Evolutionary conservation across 1,284 basidiomycete genomes (phyloP).

Genomic region (Ceratobasidium theobromae): DNA sequence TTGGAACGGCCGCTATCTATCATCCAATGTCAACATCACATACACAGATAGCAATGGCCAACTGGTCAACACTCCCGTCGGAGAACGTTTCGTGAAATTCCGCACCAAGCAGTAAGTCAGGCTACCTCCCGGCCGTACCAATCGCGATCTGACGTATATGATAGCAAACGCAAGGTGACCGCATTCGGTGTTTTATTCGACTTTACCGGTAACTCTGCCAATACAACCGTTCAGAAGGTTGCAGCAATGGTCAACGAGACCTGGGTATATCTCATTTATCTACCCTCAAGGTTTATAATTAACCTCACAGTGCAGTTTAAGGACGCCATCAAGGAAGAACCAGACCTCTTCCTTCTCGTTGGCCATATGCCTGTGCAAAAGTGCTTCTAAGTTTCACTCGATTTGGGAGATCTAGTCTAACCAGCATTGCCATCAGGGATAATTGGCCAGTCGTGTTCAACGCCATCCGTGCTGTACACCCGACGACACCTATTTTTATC

Average conservation of each 20-base stretch:
- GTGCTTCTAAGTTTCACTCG: background rate
- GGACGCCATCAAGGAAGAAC: conserved; percentile 75
- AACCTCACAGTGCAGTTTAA: conserved; percentile 57
- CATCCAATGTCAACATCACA: conserved; percentile 85
- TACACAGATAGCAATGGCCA: conserved; percentile 54
- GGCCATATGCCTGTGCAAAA: conserved; percentile 50
- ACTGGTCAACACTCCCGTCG: conserved; percentile 59
- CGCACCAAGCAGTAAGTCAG: conserved; percentile 63
- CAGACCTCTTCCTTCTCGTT: conserved; percentile 75
- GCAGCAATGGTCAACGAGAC: conserved; percentile 71
- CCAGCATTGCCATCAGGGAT: conserved; percentile 48
- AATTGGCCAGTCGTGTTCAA: conserved; percentile 62
- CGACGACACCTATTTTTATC: conserved; percentile 72
- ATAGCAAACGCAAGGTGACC: conserved; percentile 69
- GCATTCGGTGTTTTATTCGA: conserved; percentile 80
- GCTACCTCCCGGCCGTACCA: background rate
- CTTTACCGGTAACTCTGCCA: conserved; percentile 63
- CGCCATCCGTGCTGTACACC: conserved; percentile 70
- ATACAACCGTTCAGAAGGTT: conserved; percentile 72
- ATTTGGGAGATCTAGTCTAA: conserved; percentile 4
- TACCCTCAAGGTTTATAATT: background rate
- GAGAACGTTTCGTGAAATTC: conserved; percentile 72
- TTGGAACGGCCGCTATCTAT: conserved; percentile 73
- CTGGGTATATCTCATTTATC: conserved; percentile 39
- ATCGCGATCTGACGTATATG: background rate